phyloP scores from a whole-genome alignment of 2,329 filamentous ascomycete genomes.

The Colletotrichum sp. region DNA sequence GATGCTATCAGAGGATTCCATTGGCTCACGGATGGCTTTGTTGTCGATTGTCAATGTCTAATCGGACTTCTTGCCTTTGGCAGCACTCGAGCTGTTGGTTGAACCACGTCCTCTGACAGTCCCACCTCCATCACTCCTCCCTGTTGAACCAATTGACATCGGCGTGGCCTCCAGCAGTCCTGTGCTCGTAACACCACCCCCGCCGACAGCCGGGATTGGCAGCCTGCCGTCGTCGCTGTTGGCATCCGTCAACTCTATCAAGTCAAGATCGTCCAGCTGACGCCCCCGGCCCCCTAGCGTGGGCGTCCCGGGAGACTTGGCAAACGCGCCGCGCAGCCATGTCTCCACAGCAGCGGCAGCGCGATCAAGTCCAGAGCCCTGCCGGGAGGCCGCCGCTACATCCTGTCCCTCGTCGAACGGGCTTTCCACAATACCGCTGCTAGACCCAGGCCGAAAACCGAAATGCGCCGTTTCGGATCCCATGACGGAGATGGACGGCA shows the following conservation, averaged over 20 bases:
- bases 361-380: slow-evolving; percentile 72
- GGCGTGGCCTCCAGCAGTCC: slow-evolving; percentile 36
- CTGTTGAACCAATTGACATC: slow-evolving; percentile 35
- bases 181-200: slow-evolving; percentile 19
- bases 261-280: slow-evolving; percentile 58
- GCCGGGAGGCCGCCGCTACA: slow-evolving; percentile 43
- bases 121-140: slow-evolving; percentile 43
- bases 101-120: slow-evolving; percentile 34
- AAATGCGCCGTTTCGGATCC: slow-evolving; percentile 65
- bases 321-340: slow-evolving; percentile 85
- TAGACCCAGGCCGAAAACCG: slow-evolving; percentile 50
- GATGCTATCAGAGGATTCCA: background rate
- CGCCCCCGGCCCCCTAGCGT: slow-evolving; percentile 39
- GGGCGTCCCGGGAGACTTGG: slow-evolving; percentile 63
- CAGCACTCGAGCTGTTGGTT: slow-evolving; percentile 33
- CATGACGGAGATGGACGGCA: slow-evolving; percentile 71
- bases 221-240: slow-evolving; percentile 58
- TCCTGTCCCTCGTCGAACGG: slow-evolving; percentile 55
- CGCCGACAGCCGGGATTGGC: slow-evolving; percentile 14
- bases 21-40: background rate
- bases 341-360: slow-evolving; percentile 87
- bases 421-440: slow-evolving; percentile 54
- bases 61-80: slow-evolving; percentile 54
- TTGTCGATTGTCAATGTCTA: slow-evolving; percentile 24
- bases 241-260: slow-evolving; percentile 75